These are phyloP conservation scores for Coemansia sp. DNA, from an alignment of 192 early-diverging fungal genomes.

Conservation along the genomic window DNA sequence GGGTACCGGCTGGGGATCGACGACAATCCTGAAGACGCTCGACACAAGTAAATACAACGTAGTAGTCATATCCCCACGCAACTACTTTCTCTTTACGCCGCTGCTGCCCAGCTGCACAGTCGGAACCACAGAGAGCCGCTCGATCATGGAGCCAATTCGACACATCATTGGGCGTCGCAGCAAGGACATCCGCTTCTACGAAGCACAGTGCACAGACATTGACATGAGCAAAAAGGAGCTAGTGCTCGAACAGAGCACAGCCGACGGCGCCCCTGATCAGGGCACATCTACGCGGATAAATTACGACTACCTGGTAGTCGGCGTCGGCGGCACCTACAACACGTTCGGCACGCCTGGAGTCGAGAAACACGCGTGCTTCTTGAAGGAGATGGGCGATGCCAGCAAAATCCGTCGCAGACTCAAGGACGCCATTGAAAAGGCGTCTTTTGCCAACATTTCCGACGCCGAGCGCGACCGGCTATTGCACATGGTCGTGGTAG, in stretches of 20 bases:
- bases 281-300: conserved; percentile 35
- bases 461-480: conserved; percentile 62
- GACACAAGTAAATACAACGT: conserved; percentile 68
- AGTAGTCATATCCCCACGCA: conserved; percentile 77
- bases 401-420: conserved; percentile 74
- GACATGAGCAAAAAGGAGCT: conserved; percentile 76
- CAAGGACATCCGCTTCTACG: conserved; percentile 73
- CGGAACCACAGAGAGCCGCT: conserved; percentile 83
- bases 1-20: conserved; percentile 61
- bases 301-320: conserved; percentile 84
- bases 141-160: conserved; percentile 81
- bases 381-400: conserved; percentile 84
- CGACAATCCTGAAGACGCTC: conserved; percentile 68
- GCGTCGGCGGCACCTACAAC: conserved; percentile 76
- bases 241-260: conserved; percentile 63
- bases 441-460: conserved; percentile 64
- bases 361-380: conserved; percentile 76
- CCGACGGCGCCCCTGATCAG: conserved; percentile 47
- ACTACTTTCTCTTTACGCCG: conserved; percentile 87
- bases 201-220: conserved; percentile 83
- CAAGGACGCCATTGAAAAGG: conserved; percentile 77
- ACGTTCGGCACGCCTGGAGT: conserved; percentile 86
- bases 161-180: conserved; percentile 76
- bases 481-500: conserved; percentile 83
- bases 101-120: conserved; percentile 82